Evolutionary conservation across 2,329 filamentous ascomycete species (phyloP).

Genomic region (Fusarium nodosum): DNA sequence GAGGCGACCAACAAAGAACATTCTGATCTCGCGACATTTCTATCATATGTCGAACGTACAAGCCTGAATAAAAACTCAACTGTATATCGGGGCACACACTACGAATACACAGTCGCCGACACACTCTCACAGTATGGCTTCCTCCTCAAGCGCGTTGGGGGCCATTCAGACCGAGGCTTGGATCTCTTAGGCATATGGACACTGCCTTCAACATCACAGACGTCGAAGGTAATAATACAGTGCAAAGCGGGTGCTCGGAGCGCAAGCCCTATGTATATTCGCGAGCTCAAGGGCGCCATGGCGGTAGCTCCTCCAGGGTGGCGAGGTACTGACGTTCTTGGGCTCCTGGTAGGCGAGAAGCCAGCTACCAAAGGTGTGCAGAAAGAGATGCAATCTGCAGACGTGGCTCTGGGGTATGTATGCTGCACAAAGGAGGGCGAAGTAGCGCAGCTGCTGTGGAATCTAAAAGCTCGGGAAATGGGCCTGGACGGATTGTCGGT

Average conservation of each 20-base stretch:
- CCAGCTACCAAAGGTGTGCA: slow-evolving; percentile 83
- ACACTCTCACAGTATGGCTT: slow-evolving; percentile 74
- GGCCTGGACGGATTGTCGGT: slow-evolving; percentile 73
- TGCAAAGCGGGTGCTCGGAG: slow-evolving; percentile 74
- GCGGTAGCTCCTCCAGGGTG: slow-evolving; percentile 79
- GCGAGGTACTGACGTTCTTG: slow-evolving; percentile 75
- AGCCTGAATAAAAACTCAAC: slow-evolving; percentile 69
- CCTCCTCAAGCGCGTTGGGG: slow-evolving; percentile 73
- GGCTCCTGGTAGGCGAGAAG: slow-evolving; percentile 76
- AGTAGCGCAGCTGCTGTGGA: slow-evolving; percentile 80
- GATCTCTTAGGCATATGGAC: slow-evolving; percentile 81
- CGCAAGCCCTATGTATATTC: slow-evolving; percentile 70
- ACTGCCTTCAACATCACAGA: slow-evolving; percentile 57
- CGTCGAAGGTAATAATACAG: slow-evolving; percentile 69
- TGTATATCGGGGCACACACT: slow-evolving; percentile 79
- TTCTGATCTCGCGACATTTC: slow-evolving; percentile 73
- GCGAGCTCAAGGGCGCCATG: slow-evolving; percentile 87
- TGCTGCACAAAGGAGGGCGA: slow-evolving; percentile 70
- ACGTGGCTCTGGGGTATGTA: slow-evolving; percentile 77
- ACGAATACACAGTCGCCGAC: slow-evolving; percentile 77
- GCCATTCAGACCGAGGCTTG: slow-evolving; percentile 76
- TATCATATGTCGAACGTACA: slow-evolving; percentile 71
- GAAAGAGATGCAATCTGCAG: slow-evolving; percentile 74
- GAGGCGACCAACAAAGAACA: slow-evolving; percentile 66
- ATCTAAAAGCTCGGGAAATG: slow-evolving; percentile 70